Evolutionary conservation across 768 basidiomycete species (phyloP).

Genomic region (Auricularia heimuer): DNA sequence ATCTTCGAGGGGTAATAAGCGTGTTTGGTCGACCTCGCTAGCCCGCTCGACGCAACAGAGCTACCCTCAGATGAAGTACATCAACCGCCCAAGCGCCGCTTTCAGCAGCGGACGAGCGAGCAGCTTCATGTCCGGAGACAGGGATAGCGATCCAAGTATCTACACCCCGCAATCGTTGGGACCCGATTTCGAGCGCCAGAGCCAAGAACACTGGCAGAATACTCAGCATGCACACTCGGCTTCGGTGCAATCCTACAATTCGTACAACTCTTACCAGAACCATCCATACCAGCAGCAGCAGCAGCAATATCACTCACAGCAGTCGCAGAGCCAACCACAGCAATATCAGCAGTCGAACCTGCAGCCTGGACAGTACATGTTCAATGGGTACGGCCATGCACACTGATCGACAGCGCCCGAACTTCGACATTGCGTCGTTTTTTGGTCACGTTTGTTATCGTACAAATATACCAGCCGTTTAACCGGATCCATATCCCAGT

Average conservation of each 20-base stretch:
- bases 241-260: neutral
- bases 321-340: neutral
- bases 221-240: neutral
- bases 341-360: neutral
- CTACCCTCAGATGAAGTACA: neutral
- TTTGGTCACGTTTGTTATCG: too few relatives aligned
- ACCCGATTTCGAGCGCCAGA: neutral
- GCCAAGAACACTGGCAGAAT: neutral
- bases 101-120: neutral
- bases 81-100: neutral
- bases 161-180: neutral
- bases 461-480: too few relatives aligned
- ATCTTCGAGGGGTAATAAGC: constrained; percentile 35
- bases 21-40: constrained; percentile 42
- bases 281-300: neutral
- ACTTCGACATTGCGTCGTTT: too few relatives aligned
- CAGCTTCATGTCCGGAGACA: neutral
- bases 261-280: neutral
- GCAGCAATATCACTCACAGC: neutral
- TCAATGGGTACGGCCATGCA: neutral
- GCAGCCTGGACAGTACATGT: neutral
- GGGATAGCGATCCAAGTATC: neutral
- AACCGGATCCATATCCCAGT: too few relatives aligned
- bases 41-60: constrained; percentile 21
- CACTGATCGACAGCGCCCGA: neutral